A percentile compares a stretch with the other conserved stretches of the same genome.
These are phyloP conservation scores for Pseudogymnoascus sp. DNA, from an alignment of 2,329 filamentous ascomycete genomes.

Conservation along the genomic window DNA sequence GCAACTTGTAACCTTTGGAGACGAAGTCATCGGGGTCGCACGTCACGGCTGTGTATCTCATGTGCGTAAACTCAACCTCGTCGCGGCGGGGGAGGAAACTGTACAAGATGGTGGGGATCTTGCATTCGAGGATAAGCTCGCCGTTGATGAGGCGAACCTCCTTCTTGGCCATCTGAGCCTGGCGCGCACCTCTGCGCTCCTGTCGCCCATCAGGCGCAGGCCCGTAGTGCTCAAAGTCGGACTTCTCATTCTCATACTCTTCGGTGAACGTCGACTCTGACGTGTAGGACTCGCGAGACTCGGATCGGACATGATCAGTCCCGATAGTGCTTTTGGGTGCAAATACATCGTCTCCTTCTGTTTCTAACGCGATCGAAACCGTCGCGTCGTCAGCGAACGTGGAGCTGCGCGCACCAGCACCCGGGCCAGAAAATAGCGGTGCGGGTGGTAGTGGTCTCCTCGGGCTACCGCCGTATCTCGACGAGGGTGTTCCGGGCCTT, in stretches of 20 bases:
- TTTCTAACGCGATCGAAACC: constrained; percentile 60
- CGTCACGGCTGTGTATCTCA: constrained; percentile 98
- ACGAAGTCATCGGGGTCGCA: constrained; percentile 95
- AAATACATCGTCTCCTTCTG: constrained; percentile 60
- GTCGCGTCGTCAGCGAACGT: constrained; percentile 59
- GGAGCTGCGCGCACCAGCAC: constrained; percentile 39
- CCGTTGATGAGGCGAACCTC: constrained; percentile 96
- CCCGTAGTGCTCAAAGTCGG: constrained; percentile 73
- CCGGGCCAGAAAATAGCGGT: constrained; percentile 64
- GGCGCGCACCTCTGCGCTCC: constrained; percentile 74
- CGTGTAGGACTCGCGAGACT: constrained; percentile 32
- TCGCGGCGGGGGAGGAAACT: constrained; percentile 90
- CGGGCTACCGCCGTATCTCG: constrained; percentile 79
- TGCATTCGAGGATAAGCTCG: constrained; percentile 95
- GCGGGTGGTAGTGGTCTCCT: constrained; percentile 80
- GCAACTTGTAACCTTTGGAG: constrained; percentile 78
- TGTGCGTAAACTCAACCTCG: constrained; percentile 94
- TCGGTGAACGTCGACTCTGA: constrained; percentile 27
- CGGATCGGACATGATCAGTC: constrained; percentile 15
- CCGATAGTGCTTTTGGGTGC: constrained; percentile 39
- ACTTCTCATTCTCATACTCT: constrained; percentile 27
- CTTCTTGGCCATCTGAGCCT: constrained; percentile 82
- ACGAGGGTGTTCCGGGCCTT: constrained; percentile 82
- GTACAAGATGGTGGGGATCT: constrained; percentile 96
- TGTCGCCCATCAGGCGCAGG: constrained; percentile 82